These are phyloP conservation scores for Cicer bijugum DNA, from an alignment of 306 rosid genomes.

Conservation along the genomic window DNA sequence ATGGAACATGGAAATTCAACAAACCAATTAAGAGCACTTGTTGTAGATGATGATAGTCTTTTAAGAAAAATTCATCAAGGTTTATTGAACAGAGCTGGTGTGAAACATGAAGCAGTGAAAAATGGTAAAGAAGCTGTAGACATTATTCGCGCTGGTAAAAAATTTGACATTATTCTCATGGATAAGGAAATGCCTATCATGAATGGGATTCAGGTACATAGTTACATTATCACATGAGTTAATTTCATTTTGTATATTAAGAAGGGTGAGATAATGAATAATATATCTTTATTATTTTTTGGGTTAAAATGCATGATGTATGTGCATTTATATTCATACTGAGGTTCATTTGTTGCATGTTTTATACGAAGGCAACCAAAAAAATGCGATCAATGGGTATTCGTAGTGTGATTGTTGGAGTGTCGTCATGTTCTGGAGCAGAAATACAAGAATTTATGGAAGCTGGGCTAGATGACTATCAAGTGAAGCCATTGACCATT, in stretches of 20 bases:
- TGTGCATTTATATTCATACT: not conserved
- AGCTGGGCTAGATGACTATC: conserved; percentile 68
- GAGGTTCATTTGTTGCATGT: not conserved
- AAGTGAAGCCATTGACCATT: conserved; percentile 63
- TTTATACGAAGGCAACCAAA: conserved; percentile 61
- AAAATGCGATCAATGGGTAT: conserved; percentile 65
- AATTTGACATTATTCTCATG: conserved; percentile 79
- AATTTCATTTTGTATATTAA: not conserved
- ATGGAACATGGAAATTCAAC: not conserved
- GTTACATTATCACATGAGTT: not conserved
- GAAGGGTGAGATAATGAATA: not conserved
- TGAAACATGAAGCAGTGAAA: conserved; percentile 51
- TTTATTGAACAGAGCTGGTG: conserved; percentile 54
- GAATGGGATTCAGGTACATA: conserved; percentile 67
- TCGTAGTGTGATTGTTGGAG: conserved; percentile 60
- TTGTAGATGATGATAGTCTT: conserved; percentile 61
- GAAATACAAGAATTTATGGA: conserved; percentile 53
- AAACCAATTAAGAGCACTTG: conserved; percentile 52
- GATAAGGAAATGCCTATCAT: conserved; percentile 78
- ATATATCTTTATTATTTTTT: not conserved
- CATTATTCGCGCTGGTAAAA: conserved; percentile 52
- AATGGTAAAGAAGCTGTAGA: conserved; percentile 84
- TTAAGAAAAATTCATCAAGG: conserved; percentile 53
- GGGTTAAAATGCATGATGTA: not conserved
- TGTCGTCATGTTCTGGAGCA: conserved; percentile 49